These are phyloP conservation scores for Taphrina pruni DNA, from an alignment of 1,139 yeast species.

Conservation along the genomic window DNA sequence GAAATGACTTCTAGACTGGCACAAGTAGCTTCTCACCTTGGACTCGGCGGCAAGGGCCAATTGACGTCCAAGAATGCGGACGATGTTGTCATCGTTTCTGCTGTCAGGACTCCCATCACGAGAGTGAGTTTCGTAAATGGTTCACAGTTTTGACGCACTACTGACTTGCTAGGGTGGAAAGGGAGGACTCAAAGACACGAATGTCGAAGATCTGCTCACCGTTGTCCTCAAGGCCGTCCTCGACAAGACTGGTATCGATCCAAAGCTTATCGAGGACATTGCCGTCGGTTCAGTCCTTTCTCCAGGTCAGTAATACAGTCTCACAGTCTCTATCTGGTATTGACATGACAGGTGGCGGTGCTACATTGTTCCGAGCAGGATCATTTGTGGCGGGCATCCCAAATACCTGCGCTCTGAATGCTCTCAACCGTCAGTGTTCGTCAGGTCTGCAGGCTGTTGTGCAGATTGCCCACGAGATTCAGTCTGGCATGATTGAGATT, in stretches of 20 bases:
- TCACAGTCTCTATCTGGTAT: no score
- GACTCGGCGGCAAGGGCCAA: slow-evolving; percentile 37
- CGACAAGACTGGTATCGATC: slow-evolving; percentile 60
- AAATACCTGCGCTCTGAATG: slow-evolving; percentile 73
- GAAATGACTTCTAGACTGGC: slow-evolving; percentile 32
- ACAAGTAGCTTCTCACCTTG: slow-evolving; percentile 38
- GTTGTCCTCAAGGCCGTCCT: slow-evolving; percentile 66
- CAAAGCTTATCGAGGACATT: slow-evolving; percentile 74
- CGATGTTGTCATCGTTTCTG: slow-evolving; percentile 85
- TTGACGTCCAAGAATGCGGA: slow-evolving; percentile 56
- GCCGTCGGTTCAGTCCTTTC: slow-evolving; percentile 78
- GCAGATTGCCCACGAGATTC: slow-evolving; percentile 86
- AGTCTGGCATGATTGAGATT: slow-evolving; percentile 83
- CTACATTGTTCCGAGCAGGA: slow-evolving; percentile 67
- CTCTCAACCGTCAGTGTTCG: slow-evolving; percentile 92
- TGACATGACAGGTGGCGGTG: slow-evolving; percentile 50
- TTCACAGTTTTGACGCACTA: no score
- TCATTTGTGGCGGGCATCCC: slow-evolving; percentile 76
- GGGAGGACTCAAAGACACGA: slow-evolving; percentile 78
- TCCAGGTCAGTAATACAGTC: slow-evolving; percentile 54
- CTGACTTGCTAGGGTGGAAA: slow-evolving; percentile 66
- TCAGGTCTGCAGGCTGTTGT: slow-evolving; percentile 90
- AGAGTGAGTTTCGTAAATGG: slow-evolving; percentile 1
- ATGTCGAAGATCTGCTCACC: slow-evolving; percentile 73
- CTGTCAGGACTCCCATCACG: slow-evolving; percentile 87